Evolutionary conservation across 176 grass and related monocot genomes (phyloP).

Genomic region (Oryza meridionalis): DNA sequence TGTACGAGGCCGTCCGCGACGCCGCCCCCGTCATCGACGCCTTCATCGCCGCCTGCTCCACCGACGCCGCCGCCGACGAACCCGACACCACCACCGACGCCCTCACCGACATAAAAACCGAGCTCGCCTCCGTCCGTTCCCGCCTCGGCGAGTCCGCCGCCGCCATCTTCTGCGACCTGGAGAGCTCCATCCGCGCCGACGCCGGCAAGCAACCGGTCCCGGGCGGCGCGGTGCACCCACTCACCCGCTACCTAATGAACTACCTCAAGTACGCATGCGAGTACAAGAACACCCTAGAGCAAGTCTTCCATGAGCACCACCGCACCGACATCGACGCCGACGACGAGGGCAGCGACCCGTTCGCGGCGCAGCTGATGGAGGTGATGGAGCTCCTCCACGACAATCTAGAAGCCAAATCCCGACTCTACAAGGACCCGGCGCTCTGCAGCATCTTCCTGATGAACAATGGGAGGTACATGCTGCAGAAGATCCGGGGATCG

Average conservation of each 20-base stretch:
- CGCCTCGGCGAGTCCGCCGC: constrained; percentile 70
- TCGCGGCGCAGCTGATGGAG: constrained; percentile 67
- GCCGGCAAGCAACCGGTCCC: constrained; percentile 60
- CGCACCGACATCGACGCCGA: constrained; percentile 18
- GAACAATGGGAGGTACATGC: constrained; percentile 94
- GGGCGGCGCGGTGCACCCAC: constrained; percentile 74
- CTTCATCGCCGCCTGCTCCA: constrained; percentile 15
- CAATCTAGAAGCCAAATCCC: constrained; percentile 68
- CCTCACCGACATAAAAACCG: constrained; percentile 51
- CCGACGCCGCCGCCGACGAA: background rate
- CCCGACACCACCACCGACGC: background rate
- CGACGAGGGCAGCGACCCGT: constrained; percentile 50
- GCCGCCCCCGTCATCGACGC: constrained; percentile 45
- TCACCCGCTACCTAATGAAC: constrained; percentile 91
- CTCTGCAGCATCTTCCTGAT: constrained; percentile 81
- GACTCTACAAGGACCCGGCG: constrained; percentile 66
- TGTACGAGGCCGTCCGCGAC: constrained; percentile 82
- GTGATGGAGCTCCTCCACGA: constrained; percentile 83
- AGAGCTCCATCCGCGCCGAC: constrained; percentile 86
- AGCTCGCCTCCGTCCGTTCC: constrained; percentile 50
- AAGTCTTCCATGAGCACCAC: constrained; percentile 75
- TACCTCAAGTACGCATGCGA: constrained; percentile 83
- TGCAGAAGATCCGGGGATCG: constrained; percentile 83
- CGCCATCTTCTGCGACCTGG: constrained; percentile 87
- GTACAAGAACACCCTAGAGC: constrained; percentile 85